Conservation (phyloP, 176 grass and related monocot species). For the Carex cristatella region DNA sequence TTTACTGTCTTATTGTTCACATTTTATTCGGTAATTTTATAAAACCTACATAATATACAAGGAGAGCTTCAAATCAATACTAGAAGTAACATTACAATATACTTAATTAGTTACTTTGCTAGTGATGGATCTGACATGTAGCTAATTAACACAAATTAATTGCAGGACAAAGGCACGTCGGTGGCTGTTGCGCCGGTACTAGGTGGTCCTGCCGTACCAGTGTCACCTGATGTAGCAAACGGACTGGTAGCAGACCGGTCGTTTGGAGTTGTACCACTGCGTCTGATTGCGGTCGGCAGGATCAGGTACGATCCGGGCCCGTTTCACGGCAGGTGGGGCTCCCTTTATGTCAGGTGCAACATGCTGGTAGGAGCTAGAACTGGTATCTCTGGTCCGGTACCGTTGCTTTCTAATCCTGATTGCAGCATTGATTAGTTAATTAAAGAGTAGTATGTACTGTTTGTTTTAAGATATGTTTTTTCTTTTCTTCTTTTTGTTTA, state of each 20-base stretch:
- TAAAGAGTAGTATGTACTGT: not conserved
- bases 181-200: conserved; percentile 15
- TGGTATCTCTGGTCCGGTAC: conserved; percentile 1
- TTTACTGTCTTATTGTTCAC: no score
- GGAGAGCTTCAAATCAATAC: no score
- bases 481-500: not conserved
- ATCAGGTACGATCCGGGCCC: conserved; percentile 15
- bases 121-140: not conserved
- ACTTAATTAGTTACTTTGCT: no score
- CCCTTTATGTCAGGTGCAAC: conserved; percentile 8
- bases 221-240: not conserved
- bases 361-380: conserved; percentile 12
- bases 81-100: not conserved
- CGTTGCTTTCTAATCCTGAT: not conserved
- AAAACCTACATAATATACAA: no score
- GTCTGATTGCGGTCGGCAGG: not conserved
- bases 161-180: not conserved
- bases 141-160: not conserved
- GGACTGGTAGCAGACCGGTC: not conserved
- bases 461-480: not conserved
- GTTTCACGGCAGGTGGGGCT: conserved; percentile 12
- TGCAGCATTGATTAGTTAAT: not conserved
- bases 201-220: conserved; percentile 5
- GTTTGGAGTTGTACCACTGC: not conserved
- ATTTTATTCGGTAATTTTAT: no score